Conservation (phyloP, 73 alveolate genomes). For the Paramecium bursaria region DNA sequence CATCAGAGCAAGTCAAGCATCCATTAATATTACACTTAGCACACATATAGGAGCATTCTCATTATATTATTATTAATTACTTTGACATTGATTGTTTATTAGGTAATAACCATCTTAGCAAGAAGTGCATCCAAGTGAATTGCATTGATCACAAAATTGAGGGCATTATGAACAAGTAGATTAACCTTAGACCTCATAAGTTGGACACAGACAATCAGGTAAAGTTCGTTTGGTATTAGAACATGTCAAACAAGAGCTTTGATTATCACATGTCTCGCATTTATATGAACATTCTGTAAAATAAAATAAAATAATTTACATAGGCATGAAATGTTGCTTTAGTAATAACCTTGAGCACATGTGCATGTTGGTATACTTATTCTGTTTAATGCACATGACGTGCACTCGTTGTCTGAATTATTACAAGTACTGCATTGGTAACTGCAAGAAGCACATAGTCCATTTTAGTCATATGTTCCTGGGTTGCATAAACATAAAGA, state of each 20-base stretch:
- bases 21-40: too few relatives aligned
- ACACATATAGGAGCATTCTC: too few relatives aligned
- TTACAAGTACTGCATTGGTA: neutral
- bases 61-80: too few relatives aligned
- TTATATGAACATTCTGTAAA: neutral
- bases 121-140: too few relatives aligned
- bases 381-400: neutral
- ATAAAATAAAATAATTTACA: too few relatives aligned
- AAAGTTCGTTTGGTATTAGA: neutral
- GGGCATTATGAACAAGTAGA: too few relatives aligned
- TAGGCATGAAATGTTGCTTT: too few relatives aligned
- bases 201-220: neutral
- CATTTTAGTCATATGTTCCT: neutral
- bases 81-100: too few relatives aligned
- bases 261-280: neutral
- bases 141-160: too few relatives aligned
- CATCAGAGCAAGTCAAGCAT: too few relatives aligned
- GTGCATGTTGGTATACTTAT: neutral
- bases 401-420: neutral
- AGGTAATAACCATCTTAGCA: too few relatives aligned
- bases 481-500: neutral
- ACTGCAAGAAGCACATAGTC: neutral
- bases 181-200: neutral
- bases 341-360: constrained; percentile 1
- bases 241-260: neutral